Evolutionary conservation across 495 filamentous ascomycete genomes (phyloP).

Genomic region (Daldinia grandis): DNA sequence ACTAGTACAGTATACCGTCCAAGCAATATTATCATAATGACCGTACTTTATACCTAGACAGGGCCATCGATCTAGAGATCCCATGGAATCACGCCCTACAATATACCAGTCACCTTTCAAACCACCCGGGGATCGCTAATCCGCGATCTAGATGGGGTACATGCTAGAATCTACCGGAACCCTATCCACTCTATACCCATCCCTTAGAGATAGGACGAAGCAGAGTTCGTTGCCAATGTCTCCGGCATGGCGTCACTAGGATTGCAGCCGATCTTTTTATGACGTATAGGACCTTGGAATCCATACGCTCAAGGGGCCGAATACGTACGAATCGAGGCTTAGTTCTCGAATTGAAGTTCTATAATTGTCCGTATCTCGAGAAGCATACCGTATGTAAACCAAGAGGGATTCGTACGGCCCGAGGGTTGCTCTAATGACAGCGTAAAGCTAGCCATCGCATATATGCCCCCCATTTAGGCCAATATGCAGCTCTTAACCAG

Average conservation of each 20-base stretch:
- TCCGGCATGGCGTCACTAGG: constrained; percentile 21
- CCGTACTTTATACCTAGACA: neutral
- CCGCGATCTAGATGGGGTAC: neutral
- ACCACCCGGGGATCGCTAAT: neutral
- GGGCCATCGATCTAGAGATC: neutral
- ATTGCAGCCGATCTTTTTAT: constrained; percentile 2
- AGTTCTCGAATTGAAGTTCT: constrained; percentile 11
- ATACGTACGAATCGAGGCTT: constrained; percentile 3
- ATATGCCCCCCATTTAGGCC: constrained; percentile 5
- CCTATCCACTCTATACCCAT: neutral
- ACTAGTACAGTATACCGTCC: neutral
- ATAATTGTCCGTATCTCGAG: constrained; percentile 1
- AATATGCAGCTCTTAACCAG: constrained; percentile 18
- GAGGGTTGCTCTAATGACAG: constrained; percentile 7
- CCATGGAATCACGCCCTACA: neutral
- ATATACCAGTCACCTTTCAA: neutral
- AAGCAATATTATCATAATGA: neutral
- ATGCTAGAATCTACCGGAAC: neutral
- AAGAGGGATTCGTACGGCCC: constrained; percentile 4
- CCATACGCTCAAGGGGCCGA: neutral
- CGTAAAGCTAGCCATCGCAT: constrained; percentile 1
- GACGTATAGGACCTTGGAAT: constrained; percentile 20
- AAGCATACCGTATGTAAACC: constrained; percentile 16
- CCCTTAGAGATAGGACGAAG: neutral
- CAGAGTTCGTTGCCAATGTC: neutral